Conservation (phyloP, 2,329 filamentous ascomycete species). For the Alternaria sp. region DNA sequence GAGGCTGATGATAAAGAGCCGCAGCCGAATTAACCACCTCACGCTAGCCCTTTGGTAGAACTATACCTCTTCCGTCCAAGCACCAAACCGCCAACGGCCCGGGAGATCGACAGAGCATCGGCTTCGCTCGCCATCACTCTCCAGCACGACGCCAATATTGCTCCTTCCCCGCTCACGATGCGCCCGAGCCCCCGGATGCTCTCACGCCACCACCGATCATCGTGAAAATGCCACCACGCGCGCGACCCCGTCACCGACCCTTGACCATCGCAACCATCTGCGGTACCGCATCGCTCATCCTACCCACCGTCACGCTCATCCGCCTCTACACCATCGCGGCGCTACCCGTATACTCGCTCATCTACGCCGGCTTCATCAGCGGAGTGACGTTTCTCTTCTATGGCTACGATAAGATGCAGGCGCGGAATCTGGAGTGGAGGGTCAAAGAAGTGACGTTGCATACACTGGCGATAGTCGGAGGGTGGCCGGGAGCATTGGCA, state of each 20-base stretch:
- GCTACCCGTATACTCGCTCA: slow-evolving; percentile 17
- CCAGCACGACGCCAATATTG: background rate
- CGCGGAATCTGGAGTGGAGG: slow-evolving; percentile 40
- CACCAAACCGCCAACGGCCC: background rate
- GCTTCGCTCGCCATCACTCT: background rate
- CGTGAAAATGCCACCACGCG: slow-evolving; percentile 15
- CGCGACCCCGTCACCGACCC: slow-evolving; percentile 28
- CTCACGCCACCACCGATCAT: background rate
- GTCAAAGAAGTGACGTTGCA: slow-evolving; percentile 42
- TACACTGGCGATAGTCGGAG: slow-evolving; percentile 34
- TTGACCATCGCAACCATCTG: slow-evolving; percentile 32
- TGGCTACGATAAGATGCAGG: slow-evolving; percentile 46
- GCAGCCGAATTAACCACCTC: background rate
- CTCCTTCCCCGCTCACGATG: background rate
- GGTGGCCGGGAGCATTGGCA: slow-evolving; percentile 43
- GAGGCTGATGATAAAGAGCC: background rate
- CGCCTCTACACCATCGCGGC: slow-evolving; percentile 29
- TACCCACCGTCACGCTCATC: slow-evolving; percentile 62
- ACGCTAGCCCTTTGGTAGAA: background rate
- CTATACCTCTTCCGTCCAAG: slow-evolving; percentile 7
- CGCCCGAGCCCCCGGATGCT: background rate
- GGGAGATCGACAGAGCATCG: slow-evolving; percentile 15
- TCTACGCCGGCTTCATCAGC: slow-evolving; percentile 29
- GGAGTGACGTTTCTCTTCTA: slow-evolving; percentile 38
- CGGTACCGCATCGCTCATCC: slow-evolving; percentile 51